phyloP scores from a whole-genome alignment of 805 yeast species.

The Zygoascus biomembranicola region DNA sequence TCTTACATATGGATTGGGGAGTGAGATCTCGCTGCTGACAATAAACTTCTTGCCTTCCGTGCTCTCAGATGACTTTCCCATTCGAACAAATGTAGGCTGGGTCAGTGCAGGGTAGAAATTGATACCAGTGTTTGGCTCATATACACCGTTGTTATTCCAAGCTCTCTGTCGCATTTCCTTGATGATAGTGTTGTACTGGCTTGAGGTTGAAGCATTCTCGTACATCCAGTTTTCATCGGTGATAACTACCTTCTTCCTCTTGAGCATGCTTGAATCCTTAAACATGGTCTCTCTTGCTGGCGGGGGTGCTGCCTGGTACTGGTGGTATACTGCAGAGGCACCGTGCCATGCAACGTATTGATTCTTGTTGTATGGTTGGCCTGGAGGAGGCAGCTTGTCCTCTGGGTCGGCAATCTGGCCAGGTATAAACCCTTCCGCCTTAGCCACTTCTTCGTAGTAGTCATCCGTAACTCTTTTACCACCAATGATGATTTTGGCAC shows the following conservation, averaged over 20 bases:
- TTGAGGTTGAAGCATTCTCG: constrained; percentile 73
- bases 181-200: constrained; percentile 59
- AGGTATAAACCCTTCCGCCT: constrained; percentile 49
- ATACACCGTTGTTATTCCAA: constrained; percentile 42
- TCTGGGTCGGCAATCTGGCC: constrained; percentile 67
- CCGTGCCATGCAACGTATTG: constrained; percentile 51
- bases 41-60: constrained; percentile 8
- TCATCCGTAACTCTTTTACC: constrained; percentile 83
- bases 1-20: constrained; percentile 40
- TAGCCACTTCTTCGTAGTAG: constrained; percentile 62
- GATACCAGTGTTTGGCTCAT: constrained; percentile 82
- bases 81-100: constrained; percentile 52
- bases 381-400: constrained; percentile 38
- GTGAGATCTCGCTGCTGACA: constrained; percentile 19
- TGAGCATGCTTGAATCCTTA: constrained; percentile 6
- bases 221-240: constrained; percentile 76
- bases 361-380: constrained; percentile 37
- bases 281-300: constrained; percentile 22
- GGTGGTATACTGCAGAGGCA: constrained; percentile 36
- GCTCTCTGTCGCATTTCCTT: constrained; percentile 48
- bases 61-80: constrained; percentile 12
- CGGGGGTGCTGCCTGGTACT: constrained; percentile 18
- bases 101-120: constrained; percentile 63
- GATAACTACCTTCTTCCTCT: constrained; percentile 27
- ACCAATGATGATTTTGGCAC: constrained; percentile 69